phyloP scores from a whole-genome alignment of 768 basidiomycete genomes.

The Tricholoma flavovirens region DNA sequence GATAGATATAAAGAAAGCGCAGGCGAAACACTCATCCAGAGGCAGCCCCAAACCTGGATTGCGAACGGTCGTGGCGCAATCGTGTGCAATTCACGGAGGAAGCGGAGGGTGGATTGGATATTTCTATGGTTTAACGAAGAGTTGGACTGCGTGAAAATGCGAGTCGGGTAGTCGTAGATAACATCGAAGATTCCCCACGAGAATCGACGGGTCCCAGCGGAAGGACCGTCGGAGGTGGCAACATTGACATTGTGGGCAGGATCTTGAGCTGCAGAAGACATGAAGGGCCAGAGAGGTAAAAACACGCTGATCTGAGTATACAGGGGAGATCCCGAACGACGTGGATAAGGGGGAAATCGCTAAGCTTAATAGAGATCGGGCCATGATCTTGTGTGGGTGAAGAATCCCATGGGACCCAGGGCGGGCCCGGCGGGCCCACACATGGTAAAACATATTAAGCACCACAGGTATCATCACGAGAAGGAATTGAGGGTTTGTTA shows the following conservation, averaged over 20 bases:
- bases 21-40: conserved; percentile 26
- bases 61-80: conserved; percentile 17
- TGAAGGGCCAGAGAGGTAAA: not conserved
- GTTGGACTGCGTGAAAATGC: conserved; percentile 2
- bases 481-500: no score
- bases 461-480: no score
- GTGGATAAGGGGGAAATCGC: no score
- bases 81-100: conserved; percentile 20
- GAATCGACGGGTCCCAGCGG: conserved; percentile 8
- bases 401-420: no score
- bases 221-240: not conserved
- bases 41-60: conserved; percentile 20
- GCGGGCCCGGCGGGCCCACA: no score
- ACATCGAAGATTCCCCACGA: conserved; percentile 33
- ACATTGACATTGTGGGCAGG: not conserved
- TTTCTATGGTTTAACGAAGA: not conserved
- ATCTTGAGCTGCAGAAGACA: not conserved
- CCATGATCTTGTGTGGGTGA: not conserved
- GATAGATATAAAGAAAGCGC: conserved; percentile 32
- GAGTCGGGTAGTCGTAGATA: conserved; percentile 20
- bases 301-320: not conserved
- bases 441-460: no score
- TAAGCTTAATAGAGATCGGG: not conserved
- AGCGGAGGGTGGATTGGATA: conserved; percentile 13
- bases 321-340: no score